Base-by-base conservation (phyloP, 345 rosid species). In the Rhodamnia argentea region DNA sequence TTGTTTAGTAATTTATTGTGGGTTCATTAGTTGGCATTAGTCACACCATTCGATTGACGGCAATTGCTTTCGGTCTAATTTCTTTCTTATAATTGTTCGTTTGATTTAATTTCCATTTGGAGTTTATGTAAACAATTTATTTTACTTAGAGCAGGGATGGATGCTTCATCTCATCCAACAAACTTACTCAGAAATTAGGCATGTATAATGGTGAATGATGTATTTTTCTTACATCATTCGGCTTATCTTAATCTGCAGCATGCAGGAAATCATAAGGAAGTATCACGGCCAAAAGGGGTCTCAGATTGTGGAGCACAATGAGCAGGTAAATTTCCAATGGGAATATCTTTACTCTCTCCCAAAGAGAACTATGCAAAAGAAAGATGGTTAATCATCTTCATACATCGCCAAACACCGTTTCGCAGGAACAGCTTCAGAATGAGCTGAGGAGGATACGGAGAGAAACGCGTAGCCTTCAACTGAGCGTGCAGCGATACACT, bases 391-490 rank as follows among this genome's bases (percentile, higher is more conserved):
- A 15, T 47, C 56, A 37, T 32, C 26, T 50, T 12, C 37, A 16
- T 8, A 52, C 15, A 23, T 64, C 15, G 44, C 47, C 15, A 14
- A 40, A 40, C 10, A 23, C 22, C 53, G 9, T n/a, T 32, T 83
- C 40, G 27, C 55, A 90, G 92, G 89, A 87, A 55, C 87, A 86
- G 4, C 52, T 90, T 57, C 82, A 86, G 37, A 52, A 42, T 11
- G 90, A 90, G 70, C 52, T 89, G 83, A 85, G 85, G 76, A 86
- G 90, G 74, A 85, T 90, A 85, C 86, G 87, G 52, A 84, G 64
- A 5, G 92, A 87, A 52, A 89, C 89, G 5, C 81, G 86, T 16
- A 88, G 85, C 86, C 92, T 89, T 58, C 89, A 90, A 83, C 62
- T 87, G 53, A 90, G 89, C 26, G 60, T 90, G 83, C 91, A 87